Conservation (phyloP, 352 stramenopile species). For the Globisporangium heterothallicum region DNA sequence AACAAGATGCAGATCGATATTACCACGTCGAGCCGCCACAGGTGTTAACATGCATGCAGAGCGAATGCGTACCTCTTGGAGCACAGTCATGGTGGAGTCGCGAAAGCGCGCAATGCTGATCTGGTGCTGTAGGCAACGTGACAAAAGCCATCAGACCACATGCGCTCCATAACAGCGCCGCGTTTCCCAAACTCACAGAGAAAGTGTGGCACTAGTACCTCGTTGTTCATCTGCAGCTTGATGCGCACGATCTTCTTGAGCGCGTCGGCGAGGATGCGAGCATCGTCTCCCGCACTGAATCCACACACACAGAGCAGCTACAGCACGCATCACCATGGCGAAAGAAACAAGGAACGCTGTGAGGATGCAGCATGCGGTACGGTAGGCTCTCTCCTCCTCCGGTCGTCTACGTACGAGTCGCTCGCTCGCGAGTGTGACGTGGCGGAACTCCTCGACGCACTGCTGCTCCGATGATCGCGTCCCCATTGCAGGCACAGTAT, state of each 20-base stretch:
- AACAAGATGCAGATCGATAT: not conserved
- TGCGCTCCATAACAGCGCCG: not conserved
- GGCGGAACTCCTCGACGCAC: conserved; percentile 15
- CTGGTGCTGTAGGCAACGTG: conserved; percentile 24
- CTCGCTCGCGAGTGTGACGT: conserved; percentile 28
- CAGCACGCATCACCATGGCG: not conserved
- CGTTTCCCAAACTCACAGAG: not conserved
- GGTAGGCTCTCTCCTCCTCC: too few relatives aligned
- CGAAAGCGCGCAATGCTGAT: conserved; percentile 27
- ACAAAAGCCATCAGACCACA: not conserved
- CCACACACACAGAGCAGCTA: conserved; percentile 50
- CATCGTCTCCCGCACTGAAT: conserved; percentile 20
- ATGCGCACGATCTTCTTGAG: conserved; percentile 40
- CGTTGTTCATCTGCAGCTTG: conserved; percentile 43
- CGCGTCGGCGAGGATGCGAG: conserved; percentile 21
- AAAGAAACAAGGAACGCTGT: not conserved
- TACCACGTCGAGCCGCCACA: too few relatives aligned
- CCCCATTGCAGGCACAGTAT: not conserved
- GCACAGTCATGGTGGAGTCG: conserved; percentile 19
- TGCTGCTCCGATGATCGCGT: not conserved
- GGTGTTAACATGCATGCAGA: too few relatives aligned
- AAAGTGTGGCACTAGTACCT: conserved; percentile 15
- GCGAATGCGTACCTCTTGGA: conserved; percentile 22
- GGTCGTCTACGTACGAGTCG: conserved; percentile 30
- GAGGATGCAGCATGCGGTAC: not conserved